These are phyloP conservation scores for Ziziphus jujuba DNA, from an alignment of 306 rosid genomes.

Conservation along the genomic window DNA sequence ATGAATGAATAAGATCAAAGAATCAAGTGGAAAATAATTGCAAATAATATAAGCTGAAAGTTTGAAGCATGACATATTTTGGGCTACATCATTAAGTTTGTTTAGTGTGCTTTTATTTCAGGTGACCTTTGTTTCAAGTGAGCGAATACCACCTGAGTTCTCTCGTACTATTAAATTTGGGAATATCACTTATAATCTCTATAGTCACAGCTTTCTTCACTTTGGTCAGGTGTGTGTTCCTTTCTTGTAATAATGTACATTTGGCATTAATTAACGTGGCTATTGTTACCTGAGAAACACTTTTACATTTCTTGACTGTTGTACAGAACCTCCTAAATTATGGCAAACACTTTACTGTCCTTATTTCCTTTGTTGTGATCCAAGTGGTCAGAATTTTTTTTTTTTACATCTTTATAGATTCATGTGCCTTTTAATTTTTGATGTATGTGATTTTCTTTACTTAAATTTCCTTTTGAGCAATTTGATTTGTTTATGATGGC, in stretches of 20 bases:
- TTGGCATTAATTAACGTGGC: neutral
- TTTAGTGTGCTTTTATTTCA: constrained; percentile 38
- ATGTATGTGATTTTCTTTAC: neutral
- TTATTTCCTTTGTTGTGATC: too few species aligned
- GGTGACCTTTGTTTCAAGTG: constrained; percentile 91
- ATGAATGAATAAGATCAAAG: neutral
- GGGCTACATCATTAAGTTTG: neutral
- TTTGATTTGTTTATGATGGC: neutral
- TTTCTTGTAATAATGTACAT: constrained; percentile 2
- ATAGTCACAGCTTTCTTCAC: constrained; percentile 97
- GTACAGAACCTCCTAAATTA: too few species aligned
- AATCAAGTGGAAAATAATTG: constrained; percentile 1
- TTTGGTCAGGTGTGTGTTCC: constrained; percentile 75
- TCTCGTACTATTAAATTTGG: constrained; percentile 60
- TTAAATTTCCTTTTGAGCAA: neutral
- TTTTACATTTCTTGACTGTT: too few species aligned
- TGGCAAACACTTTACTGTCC: too few species aligned
- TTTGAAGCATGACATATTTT: constrained; percentile 16
- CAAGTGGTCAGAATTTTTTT: neutral
- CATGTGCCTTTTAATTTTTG: neutral
- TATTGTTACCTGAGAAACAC: too few species aligned
- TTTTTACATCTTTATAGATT: neutral
- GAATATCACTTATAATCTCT: constrained; percentile 73
- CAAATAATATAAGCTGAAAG: constrained; percentile 9
- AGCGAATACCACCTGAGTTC: constrained; percentile 60